Evolutionary conservation across 169 alveolate species (phyloP).

Genomic region (Cyclospora cayetanensis): DNA sequence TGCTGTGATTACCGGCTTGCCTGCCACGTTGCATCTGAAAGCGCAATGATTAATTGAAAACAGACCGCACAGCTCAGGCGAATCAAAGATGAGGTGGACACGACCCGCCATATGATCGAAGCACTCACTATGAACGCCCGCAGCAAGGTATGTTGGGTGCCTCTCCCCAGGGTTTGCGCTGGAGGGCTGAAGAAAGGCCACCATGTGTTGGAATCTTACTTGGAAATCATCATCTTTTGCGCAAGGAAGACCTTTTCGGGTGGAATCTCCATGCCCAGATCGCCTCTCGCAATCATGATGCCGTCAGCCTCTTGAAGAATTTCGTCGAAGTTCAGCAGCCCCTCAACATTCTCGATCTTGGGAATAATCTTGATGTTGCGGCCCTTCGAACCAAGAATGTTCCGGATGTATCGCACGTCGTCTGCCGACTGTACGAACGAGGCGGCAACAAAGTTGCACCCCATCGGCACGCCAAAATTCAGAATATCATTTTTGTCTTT

Average conservation of each 20-base stretch:
- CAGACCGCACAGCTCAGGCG: background rate
- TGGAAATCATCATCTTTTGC: constrained; percentile 96
- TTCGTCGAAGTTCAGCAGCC: constrained; percentile 94
- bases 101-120: constrained; percentile 1
- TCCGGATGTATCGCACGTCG: constrained; percentile 88
- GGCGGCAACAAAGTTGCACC: constrained; percentile 95
- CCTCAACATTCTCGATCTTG: constrained; percentile 98
- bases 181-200: too few relatives aligned
- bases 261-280: constrained; percentile 98
- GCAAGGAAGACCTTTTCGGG: constrained; percentile 97
- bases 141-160: too few relatives aligned
- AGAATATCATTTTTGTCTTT: constrained; percentile 97
- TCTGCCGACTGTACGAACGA: constrained; percentile 85
- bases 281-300: constrained; percentile 99
- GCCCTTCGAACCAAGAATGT: constrained; percentile 91
- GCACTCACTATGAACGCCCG: too few relatives aligned
- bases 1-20: constrained; percentile 98
- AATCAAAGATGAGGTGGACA: background rate
- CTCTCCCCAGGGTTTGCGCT: too few relatives aligned
- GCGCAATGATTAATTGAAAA: background rate
- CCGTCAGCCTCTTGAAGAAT: constrained; percentile 97
- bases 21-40: constrained; percentile 90
- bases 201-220: too few relatives aligned
- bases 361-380: constrained; percentile 96
- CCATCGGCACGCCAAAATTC: constrained; percentile 96